Evolutionary conservation across 352 stramenopile genomes (phyloP), one percentile per base, ranked within the genome.

Genomic region (Thraustotheca clavata): DNA sequence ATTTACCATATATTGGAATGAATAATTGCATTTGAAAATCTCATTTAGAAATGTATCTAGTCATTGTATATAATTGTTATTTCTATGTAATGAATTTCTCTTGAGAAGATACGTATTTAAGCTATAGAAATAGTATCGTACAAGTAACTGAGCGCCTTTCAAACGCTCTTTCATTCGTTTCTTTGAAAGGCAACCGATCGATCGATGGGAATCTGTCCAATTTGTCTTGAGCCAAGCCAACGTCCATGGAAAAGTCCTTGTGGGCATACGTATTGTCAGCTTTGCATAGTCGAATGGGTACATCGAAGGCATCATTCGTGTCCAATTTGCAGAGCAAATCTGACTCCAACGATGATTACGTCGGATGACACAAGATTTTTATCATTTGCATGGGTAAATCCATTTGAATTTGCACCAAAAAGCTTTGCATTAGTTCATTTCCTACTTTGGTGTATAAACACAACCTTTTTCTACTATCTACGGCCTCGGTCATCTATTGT

Each of bases 261-360:
- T 32, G 57, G 57, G 29, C 57, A 65, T 27, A 33, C 57, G 4
- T 65, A 54, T 33, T 65, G 57, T 32, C 12, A 20, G 41, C 29
- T 11, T 9, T 65, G 57, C 57, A 24, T 65, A 16, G 6, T n/a
- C 22, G 18, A 65, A 20, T 65, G 57, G 57, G 47, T 43, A 22
- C 4, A 4, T 11, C 6, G 22, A 2, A 14, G 20, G 22, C 38
- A 27, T 1, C 57, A 20, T 8, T 46, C 57, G 57, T 65, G 57
- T 46, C 57, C 57, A 46, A 50, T 65, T 20, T 65, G 57, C 57
- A 27, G 57, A 26, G 38, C 57, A 20, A 14, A 9, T 9, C 31
- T 65, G 18, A 14, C 22, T 20, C 35, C n/a, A 12, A 9, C n/a
- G 29, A 26, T 14, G 9, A 16, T 27, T 20, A 31, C 46, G 27